Evolutionary conservation across 441 rosid genomes (phyloP), one percentile per base, ranked within the genome.

Genomic region (Populus hybrid): DNA sequence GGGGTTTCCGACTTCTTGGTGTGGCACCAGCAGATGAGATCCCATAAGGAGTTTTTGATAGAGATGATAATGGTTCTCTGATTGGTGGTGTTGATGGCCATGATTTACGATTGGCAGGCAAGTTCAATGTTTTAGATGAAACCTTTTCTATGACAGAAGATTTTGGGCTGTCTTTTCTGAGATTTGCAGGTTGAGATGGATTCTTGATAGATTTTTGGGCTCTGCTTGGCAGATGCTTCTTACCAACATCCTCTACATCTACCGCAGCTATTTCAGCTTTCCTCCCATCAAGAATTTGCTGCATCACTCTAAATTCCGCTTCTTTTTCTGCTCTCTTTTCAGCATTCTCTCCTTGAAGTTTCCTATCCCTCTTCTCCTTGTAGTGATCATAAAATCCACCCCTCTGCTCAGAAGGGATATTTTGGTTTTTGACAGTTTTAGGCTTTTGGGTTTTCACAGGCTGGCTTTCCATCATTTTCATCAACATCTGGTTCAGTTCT

Each of bases 341-440:
- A 59, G 87, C 82, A 82, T 85, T 83, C 82, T 87, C 88, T 76
- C 86, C 90, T 85, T 83, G 79, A 75, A 88, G 84, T 68, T 89
- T 91, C 78, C 84, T 85, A 79, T 89, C 88, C 78, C 93, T 83
- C 86, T 83, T 89, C 83, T 86, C 89, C 84, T 82, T 88, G 87
- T 88, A 86, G 77, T 85, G 85, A 63, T 87, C 87, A 78, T 88
- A 89, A 74, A 85, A 89, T 20, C 90, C 90, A 79, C 89, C 90
- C 79, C 88, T 87, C 72, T 87, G 85, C 81, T 86, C 90, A 45
- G 82, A 74, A 21, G 83, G 72, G 61, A 59, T 82, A 59, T 80
- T 82, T 71, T 82, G 79, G 68, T 40, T 79, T 68, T 50, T 77
- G 74, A 68, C 71, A 38, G 76, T 76, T 76, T 79, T 76, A 29